Evolutionary conservation across 2,329 filamentous ascomycete genomes (phyloP), one percentile per base, ranked within the genome.

Genomic region (Penicillium verrucosum): DNA sequence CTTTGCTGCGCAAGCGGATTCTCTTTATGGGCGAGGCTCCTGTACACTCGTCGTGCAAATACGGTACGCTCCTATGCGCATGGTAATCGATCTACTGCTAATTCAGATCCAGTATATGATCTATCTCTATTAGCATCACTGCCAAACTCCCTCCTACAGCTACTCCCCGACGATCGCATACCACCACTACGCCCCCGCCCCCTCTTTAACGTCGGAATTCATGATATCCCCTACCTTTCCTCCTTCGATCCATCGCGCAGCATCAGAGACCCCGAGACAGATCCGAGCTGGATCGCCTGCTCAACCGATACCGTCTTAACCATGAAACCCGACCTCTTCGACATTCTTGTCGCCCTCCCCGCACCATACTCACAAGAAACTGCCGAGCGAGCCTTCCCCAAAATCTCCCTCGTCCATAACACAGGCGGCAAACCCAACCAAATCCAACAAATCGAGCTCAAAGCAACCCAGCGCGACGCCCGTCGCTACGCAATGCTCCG

Each of bases 241-340:
- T 84, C 88, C 42, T 81, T 97, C 5, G 80, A 80, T 42, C 37
- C 62, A 10, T 57, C 59, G 74, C 46, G 78, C 77, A 68, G 72
- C 68, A 60, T 69, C 37, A 43, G 73, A 60, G 58, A 69, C 61
- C 54, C 68, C 45, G 68, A 73, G 56, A 49, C 58, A 44, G 65
- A 81, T 76, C 82, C 14, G 14, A 89, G 92, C 38, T 99, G 92
- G 92, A 87, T 96, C 57, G 94, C 93, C 12, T 97, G 92, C 73
- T 97, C 93, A 3, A 97, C 93, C 1, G 94, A 99, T 75, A 93
- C 89, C 68, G 94, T 99, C 57, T 82, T 99, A 14, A 86, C 85
- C 45, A 89, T 90, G 74, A 97, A 97, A 77, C 84, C 87, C 49
- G 84, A 89, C 2, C 83, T 99, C 2, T 97, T 92, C 80, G 94